Conservation (phyloP, 139 green algal species). For the Mesostigma viride region DNA sequence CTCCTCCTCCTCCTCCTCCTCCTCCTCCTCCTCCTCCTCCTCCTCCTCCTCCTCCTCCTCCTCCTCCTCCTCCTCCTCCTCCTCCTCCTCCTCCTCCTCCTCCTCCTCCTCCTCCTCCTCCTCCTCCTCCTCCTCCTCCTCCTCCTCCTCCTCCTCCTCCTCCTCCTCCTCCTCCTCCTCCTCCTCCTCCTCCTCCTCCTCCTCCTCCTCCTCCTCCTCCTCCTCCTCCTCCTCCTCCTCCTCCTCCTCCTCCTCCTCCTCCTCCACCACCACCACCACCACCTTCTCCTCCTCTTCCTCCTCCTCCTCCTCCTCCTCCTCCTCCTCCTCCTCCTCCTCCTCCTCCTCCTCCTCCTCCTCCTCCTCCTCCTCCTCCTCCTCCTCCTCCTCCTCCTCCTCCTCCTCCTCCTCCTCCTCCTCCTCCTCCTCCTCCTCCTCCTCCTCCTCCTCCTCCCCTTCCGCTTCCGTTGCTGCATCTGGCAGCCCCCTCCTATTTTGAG, state of each 20-base stretch:
- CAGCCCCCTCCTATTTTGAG: too few species aligned
- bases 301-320: too few species aligned
- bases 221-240: neutral
- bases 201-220: neutral
- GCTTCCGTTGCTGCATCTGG: too few species aligned
- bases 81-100: neutral
- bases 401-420: neutral
- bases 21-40: too few species aligned
- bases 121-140: neutral
- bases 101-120: neutral
- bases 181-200: neutral
- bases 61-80: neutral
- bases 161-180: neutral
- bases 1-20: neutral
- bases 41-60: too few species aligned
- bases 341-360: neutral
- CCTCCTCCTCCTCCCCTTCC: slow-evolving; percentile 1
- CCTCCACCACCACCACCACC: neutral
- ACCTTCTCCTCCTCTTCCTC: neutral
- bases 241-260: neutral
- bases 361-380: neutral
- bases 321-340: neutral
- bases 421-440: neutral
- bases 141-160: neutral
- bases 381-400: neutral